Evolutionary conservation across 2,329 filamentous ascomycete species (phyloP).

Genomic region (Neopestalotiopsis clavispora): DNA sequence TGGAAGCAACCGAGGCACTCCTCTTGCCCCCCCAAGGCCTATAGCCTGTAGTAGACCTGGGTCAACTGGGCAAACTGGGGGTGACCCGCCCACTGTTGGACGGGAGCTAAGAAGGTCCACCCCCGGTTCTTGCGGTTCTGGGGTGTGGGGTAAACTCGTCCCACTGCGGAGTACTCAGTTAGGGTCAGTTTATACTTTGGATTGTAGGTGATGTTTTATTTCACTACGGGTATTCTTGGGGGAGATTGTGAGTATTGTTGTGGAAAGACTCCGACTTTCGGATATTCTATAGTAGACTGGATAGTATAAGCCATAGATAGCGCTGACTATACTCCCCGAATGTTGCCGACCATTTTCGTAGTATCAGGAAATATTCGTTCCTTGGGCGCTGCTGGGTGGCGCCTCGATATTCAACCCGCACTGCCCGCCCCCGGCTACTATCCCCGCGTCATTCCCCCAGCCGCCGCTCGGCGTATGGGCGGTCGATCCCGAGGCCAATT

Average conservation of each 20-base stretch:
- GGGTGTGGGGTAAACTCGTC: neutral
- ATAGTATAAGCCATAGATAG: neutral
- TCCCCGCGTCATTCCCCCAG: slow-evolving; percentile 10
- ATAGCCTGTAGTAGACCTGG: neutral
- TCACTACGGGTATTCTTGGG: neutral
- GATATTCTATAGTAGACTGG: neutral
- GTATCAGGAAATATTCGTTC: neutral
- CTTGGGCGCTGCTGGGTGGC: neutral
- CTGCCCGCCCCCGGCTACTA: neutral
- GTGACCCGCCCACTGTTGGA: neutral
- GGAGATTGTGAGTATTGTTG: no score
- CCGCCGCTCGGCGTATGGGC: neutral
- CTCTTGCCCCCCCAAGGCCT: neutral
- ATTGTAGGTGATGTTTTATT: neutral
- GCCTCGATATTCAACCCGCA: neutral
- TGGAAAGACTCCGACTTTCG: neutral
- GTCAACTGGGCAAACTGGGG: no score
- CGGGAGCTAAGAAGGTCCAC: neutral
- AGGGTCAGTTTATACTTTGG: neutral
- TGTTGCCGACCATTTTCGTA: neutral
- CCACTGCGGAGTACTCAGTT: neutral
- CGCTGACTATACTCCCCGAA: neutral
- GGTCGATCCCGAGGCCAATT: slow-evolving; percentile 1
- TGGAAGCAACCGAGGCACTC: slow-evolving; percentile 4
- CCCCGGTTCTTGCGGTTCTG: neutral